Evolutionary conservation across 2,329 filamentous ascomycete species (phyloP).

Genomic region (Cyphellophora attinorum): DNA sequence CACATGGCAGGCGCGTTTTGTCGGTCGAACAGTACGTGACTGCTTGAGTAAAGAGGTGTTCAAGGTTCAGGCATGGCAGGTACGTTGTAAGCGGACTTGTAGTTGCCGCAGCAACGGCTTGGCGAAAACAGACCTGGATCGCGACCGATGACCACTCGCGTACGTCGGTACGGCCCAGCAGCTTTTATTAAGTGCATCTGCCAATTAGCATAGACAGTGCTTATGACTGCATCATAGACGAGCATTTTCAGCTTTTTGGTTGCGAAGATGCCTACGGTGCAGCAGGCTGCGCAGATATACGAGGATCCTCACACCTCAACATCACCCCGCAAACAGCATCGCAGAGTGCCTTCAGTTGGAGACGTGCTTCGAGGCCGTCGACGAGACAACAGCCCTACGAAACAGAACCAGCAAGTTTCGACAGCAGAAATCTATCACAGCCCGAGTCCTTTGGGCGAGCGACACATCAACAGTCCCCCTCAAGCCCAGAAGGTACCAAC

Average conservation of each 20-base stretch:
- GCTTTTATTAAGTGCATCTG: too few species aligned
- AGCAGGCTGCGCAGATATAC: conserved; percentile 17
- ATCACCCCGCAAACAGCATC: conserved; percentile 13
- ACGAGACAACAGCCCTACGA: conserved; percentile 12
- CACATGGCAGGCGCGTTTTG: too few species aligned
- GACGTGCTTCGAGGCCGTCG: conserved; percentile 13
- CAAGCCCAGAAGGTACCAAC: conserved; percentile 11
- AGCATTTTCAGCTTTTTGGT: conserved; percentile 4
- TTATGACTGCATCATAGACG: neutral
- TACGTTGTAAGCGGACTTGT: too few species aligned
- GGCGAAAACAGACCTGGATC: too few species aligned
- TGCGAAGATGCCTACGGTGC: conserved; percentile 14
- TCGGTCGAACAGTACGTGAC: too few species aligned
- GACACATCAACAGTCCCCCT: conserved; percentile 19
- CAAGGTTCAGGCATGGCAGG: too few species aligned
- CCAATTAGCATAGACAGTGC: too few species aligned
- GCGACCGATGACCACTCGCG: too few species aligned
- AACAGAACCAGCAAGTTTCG: conserved; percentile 3
- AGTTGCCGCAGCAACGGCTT: too few species aligned
- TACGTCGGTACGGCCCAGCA: too few species aligned
- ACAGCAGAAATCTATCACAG: too few species aligned
- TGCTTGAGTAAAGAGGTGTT: too few species aligned
- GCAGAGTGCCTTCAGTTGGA: conserved; percentile 12
- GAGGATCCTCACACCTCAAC: conserved; percentile 15
- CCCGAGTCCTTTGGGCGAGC: conserved; percentile 16